Base-by-base conservation (phyloP, 805 yeast genomes). In the Lipomyces yamadae region DNA sequence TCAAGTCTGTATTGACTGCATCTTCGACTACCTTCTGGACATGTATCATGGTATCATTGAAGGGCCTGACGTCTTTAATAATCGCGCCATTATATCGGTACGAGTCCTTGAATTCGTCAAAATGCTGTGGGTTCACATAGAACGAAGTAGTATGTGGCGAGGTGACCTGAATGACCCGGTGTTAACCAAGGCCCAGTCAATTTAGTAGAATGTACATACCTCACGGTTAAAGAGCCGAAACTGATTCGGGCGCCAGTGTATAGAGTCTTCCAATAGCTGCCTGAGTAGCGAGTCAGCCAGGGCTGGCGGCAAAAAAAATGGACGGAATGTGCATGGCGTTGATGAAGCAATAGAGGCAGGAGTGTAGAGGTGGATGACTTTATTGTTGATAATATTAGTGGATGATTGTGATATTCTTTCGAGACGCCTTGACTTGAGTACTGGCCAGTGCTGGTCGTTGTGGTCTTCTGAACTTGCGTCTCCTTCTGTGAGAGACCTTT, bases 151-250 rank as follows among this genome's bases (percentile, higher is more conserved):
- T 74, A 73, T 88, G 92, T n/a, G 85, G 84, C 1, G 93, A 85
- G 5, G 73, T 74, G 60, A 91, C 89, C 48, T 42, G 18, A 18
- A 5, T n/a, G 18, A n/a, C 1, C 48, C 48, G n/a, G 6, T 6
- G 48, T 42, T 42, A 42, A 42, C 18, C 24, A 42, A 42, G 39
- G 5, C 11, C 13, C 39, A 42, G 18, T 15, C 18, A 13, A 42
- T 15, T 8, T 42, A 42, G 48, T 6, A 13, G 48, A 15, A 8
- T 0, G n/a, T n/a, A 42, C 45, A n/a, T 42, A 42, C 48, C 60
- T 80, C 75, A 18, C 87, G 84, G 1, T 88, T 92, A 70, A 88
- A 89, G 8, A 90, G 78, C 65, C 84, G 81, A 73, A 90, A 90
- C 69, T 81, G 78, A 32, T 82, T 80, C 7, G 78, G 75, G 0